Conservation (phyloP, 768 basidiomycete species). For the Lentinula guzmanii region DNA sequence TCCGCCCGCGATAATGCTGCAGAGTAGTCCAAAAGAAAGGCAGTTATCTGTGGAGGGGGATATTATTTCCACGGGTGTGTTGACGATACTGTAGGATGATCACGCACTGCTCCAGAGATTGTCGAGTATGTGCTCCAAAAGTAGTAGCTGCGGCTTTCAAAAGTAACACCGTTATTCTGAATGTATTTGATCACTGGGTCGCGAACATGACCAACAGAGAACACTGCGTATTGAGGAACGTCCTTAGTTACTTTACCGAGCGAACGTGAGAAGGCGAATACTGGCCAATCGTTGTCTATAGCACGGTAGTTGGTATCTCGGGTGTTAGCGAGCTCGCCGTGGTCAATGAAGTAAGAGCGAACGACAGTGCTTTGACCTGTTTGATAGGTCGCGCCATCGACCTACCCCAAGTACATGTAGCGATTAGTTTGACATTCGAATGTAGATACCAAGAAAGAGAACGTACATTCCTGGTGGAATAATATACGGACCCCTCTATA, state of each 20-base stretch:
- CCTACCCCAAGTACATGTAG: neutral
- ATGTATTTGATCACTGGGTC: conserved; percentile 28
- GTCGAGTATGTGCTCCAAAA: conserved; percentile 28
- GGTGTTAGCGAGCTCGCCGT: conserved; percentile 33
- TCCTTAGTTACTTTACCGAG: conserved; percentile 30
- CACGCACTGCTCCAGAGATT: conserved; percentile 25
- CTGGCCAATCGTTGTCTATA: conserved; percentile 32
- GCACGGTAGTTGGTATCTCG: conserved; percentile 35
- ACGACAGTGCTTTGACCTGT: conserved; percentile 33
- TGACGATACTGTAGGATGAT: neutral
- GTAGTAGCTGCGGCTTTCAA: conserved; percentile 28
- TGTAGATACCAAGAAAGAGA: neutral
- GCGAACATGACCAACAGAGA: conserved; percentile 31
- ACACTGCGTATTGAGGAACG: conserved; percentile 24
- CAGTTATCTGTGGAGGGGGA: conserved; percentile 18
- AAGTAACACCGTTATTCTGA: conserved; percentile 12
- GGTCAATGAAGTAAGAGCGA: conserved; percentile 33
- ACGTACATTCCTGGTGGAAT: conserved; percentile 23
- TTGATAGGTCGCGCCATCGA: conserved; percentile 31
- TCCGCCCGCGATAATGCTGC: conserved; percentile 20
- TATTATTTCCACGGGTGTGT: conserved; percentile 11
- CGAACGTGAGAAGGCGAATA: conserved; percentile 42
- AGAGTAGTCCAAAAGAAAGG: conserved; percentile 28
- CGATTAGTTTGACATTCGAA: neutral
- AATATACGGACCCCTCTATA: conserved; percentile 42